A percentile compares a stretch with the other conserved stretches of the same genome.
phyloP scores from a whole-genome alignment of 768 basidiomycete species.

The Calocybe gangraenosa region DNA sequence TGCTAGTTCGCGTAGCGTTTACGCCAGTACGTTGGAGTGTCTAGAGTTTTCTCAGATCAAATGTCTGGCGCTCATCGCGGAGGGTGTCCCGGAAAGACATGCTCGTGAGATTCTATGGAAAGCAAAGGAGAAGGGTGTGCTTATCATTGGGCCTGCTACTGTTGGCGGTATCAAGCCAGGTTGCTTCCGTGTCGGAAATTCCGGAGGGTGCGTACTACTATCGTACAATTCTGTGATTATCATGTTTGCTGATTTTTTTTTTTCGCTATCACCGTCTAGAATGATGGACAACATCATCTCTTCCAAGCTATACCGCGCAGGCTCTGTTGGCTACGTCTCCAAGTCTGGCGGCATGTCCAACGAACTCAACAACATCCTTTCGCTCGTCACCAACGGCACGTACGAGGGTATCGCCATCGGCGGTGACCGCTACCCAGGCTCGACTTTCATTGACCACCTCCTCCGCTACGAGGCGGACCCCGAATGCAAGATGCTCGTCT shows the following conservation, averaged over 20 bases:
- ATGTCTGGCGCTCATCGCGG: slow-evolving; percentile 89
- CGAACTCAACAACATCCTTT: slow-evolving; percentile 99
- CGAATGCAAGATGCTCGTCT: slow-evolving; percentile 97
- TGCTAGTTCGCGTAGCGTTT: slow-evolving; percentile 89
- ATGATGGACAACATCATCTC: slow-evolving; percentile 99
- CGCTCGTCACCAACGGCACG: slow-evolving; percentile 92
- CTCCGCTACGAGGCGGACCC: slow-evolving; percentile 97
- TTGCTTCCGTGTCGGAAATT: slow-evolving; percentile 99
- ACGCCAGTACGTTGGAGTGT: slow-evolving; percentile 91
- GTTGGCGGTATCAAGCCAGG: slow-evolving; percentile 99
- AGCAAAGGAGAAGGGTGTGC: slow-evolving; percentile 79
- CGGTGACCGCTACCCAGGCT: slow-evolving; percentile 97
- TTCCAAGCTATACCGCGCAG: slow-evolving; percentile 96
- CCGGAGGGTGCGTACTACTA: slow-evolving; percentile 69
- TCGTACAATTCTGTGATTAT: not conserved
- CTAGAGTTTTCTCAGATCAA: slow-evolving; percentile 56
- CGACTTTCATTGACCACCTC: slow-evolving; percentile 98
- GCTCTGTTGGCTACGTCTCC: slow-evolving; percentile 97
- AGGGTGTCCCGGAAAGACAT: slow-evolving; percentile 98
- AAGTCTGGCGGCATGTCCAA: slow-evolving; percentile 99
- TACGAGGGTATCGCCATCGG: slow-evolving; percentile 99
- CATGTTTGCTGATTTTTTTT: slow-evolving; percentile 3
- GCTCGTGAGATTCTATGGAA: slow-evolving; percentile 93
- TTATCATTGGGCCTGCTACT: slow-evolving; percentile 94
- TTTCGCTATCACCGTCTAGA: no score